Percentiles rank a stretch among this genome's conserved stretches.
phyloP scores from a whole-genome alignment of 495 filamentous ascomycete species.

The Xylaria flabelliformis region DNA sequence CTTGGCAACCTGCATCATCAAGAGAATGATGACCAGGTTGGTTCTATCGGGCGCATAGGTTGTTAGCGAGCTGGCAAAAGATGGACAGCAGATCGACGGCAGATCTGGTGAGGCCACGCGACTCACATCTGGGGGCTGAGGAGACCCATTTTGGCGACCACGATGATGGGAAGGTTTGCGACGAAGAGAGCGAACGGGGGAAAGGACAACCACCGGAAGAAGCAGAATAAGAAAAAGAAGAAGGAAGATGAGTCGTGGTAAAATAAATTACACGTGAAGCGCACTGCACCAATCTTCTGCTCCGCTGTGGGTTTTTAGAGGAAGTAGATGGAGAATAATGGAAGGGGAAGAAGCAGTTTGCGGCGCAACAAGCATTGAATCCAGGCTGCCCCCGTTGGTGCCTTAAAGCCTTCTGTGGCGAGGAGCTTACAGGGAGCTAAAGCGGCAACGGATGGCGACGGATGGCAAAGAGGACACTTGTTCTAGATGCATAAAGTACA shows the following conservation, averaged over 20 bases:
- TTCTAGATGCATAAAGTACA: constrained; percentile 26
- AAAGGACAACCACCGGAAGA: background rate
- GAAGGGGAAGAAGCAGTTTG: constrained; percentile 13
- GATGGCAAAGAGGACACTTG: constrained; percentile 28
- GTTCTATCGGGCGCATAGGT: constrained; percentile 61
- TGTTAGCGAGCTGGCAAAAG: constrained; percentile 24
- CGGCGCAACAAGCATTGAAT: background rate
- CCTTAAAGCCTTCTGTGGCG: background rate
- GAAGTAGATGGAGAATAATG: constrained; percentile 23
- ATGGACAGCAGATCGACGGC: constrained; percentile 17
- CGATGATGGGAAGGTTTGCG: background rate
- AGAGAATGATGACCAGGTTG: constrained; percentile 91
- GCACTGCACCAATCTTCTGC: constrained; percentile 14
- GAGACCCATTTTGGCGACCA: constrained; percentile 52
- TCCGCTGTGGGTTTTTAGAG: constrained; percentile 15
- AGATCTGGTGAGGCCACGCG: constrained; percentile 14
- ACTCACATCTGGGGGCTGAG: constrained; percentile 60
- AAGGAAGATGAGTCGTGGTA: background rate
- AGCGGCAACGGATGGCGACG: too few species aligned
- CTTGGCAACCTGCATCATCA: constrained; percentile 98
- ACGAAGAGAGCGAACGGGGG: background rate
- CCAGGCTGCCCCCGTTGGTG: too few species aligned
- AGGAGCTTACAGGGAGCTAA: background rate
- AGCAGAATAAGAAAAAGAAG: background rate
- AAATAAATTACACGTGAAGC: background rate